phyloP scores from a whole-genome alignment of 192 early-diverging fungal species.

The Coemansia sp. region DNA sequence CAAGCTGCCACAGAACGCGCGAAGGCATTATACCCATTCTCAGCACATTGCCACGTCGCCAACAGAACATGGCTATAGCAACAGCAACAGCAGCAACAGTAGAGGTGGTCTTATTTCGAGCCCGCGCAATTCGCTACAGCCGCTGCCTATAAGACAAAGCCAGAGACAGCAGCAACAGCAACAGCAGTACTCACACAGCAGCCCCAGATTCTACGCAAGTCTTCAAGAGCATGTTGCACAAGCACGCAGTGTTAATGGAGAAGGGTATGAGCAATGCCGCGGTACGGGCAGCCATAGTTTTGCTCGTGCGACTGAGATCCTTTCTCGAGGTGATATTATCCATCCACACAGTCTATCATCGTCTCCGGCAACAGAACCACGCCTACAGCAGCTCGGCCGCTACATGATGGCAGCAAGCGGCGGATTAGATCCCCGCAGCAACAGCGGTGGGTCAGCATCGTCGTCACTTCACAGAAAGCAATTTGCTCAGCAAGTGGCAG shows the following conservation, averaged over 20 bases:
- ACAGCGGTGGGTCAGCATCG: slow-evolving; percentile 29
- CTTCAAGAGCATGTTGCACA: not conserved
- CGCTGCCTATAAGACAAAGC: slow-evolving; percentile 3
- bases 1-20: slow-evolving; percentile 23
- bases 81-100: not conserved
- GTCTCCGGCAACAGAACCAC: not conserved
- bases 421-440: not conserved
- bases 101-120: not conserved
- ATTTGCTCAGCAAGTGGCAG: slow-evolving; percentile 12
- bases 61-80: not conserved
- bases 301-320: slow-evolving; percentile 16
- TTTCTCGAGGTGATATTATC: not conserved
- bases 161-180: slow-evolving; percentile 11
- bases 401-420: not conserved
- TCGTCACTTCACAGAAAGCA: slow-evolving; percentile 12
- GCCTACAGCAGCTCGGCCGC: not conserved
- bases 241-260: not conserved
- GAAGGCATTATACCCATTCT: not conserved
- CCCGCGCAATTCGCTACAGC: not conserved
- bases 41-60: not conserved
- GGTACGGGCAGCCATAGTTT: slow-evolving; percentile 1
- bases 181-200: not conserved
- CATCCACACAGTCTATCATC: slow-evolving; percentile 8
- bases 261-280: not conserved
- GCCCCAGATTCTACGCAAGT: not conserved